Conservation (phyloP, 805 yeast genomes). For the Lipomyces sp. region DNA sequence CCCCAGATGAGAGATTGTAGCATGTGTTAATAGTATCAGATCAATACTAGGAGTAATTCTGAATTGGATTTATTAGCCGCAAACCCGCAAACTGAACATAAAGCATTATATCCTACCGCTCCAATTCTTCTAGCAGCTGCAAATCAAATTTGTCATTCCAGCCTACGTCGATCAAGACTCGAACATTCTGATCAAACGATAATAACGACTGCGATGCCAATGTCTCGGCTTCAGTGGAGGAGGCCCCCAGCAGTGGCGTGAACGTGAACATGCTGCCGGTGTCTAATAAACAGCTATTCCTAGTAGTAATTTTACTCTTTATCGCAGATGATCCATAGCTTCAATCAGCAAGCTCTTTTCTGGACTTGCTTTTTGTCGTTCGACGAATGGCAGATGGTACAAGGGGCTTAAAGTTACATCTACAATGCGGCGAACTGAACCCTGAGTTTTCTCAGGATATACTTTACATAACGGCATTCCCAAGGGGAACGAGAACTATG, state of each 20-base stretch:
- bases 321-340: background rate
- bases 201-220: slow-evolving; percentile 43
- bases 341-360: background rate
- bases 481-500: too few relatives aligned
- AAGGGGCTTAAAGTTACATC: too few relatives aligned
- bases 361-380: too few relatives aligned
- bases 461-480: too few relatives aligned
- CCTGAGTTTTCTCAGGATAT: too few relatives aligned
- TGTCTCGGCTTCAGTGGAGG: slow-evolving; percentile 25
- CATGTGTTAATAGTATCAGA: slow-evolving; percentile 80
- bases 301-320: background rate
- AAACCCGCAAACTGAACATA: background rate
- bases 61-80: background rate
- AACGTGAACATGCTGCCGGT: slow-evolving; percentile 44
- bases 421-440: too few relatives aligned
- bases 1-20: slow-evolving; percentile 78
- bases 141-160: slow-evolving; percentile 45
- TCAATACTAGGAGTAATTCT: slow-evolving; percentile 53
- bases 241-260: slow-evolving; percentile 41
- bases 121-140: slow-evolving; percentile 27
- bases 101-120: slow-evolving; percentile 16
- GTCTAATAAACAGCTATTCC: background rate
- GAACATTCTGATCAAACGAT: slow-evolving; percentile 43
- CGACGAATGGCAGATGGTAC: too few relatives aligned
- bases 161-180: slow-evolving; percentile 48